These are phyloP conservation scores for Amauroascus niger DNA, from an alignment of 2,329 filamentous ascomycete genomes.

Conservation along the genomic window DNA sequence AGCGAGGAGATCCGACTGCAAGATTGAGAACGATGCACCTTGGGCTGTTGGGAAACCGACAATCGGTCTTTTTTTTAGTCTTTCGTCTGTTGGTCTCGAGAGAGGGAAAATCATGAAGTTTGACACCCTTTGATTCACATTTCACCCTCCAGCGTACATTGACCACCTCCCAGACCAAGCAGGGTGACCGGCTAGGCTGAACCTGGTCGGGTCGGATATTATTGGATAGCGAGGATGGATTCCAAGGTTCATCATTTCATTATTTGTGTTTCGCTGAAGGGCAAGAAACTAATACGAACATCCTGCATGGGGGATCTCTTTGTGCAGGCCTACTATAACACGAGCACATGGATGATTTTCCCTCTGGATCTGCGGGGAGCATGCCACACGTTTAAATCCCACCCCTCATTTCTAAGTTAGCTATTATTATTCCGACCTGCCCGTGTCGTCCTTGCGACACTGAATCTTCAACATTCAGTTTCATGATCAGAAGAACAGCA, in stretches of 20 bases:
- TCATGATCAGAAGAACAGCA: neutral
- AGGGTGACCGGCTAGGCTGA: slow-evolving; percentile 7
- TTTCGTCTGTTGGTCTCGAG: no score
- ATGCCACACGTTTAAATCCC: neutral
- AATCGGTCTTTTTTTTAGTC: no score
- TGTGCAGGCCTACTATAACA: neutral
- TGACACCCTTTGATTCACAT: no score
- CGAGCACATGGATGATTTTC: neutral
- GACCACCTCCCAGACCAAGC: slow-evolving; percentile 1
- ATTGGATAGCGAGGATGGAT: slow-evolving; percentile 3
- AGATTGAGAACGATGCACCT: no score
- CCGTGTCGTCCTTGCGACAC: neutral
- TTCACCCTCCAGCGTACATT: no score
- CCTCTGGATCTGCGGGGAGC: slow-evolving; percentile 3
- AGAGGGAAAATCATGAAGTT: no score
- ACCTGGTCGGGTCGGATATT: slow-evolving; percentile 6
- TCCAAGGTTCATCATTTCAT: slow-evolving; percentile 1
- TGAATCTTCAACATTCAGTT: neutral
- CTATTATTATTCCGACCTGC: neutral
- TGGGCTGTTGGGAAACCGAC: no score
- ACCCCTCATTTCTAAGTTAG: neutral
- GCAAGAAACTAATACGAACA: slow-evolving; percentile 7
- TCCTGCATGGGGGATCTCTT: neutral
- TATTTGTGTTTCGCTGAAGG: slow-evolving; percentile 2
- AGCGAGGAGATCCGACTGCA: no score